These are phyloP conservation scores for Arachis stenosperma DNA, from an alignment of 306 rosid species.

Conservation along the genomic window DNA sequence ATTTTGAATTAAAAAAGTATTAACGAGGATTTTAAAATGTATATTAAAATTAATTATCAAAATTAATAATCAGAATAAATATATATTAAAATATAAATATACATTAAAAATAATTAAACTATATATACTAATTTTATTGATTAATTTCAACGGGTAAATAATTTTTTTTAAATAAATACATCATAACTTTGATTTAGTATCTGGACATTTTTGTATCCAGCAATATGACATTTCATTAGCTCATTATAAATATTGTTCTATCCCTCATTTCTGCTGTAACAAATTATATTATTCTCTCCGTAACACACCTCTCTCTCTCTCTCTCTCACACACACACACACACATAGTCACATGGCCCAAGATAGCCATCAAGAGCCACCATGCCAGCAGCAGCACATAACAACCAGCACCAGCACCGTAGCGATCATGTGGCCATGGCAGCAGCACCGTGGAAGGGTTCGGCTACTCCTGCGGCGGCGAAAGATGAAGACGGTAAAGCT, in stretches of 20 bases:
- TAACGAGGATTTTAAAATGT: no score
- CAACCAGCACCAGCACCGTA: constrained; percentile 1
- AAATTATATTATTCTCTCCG: not conserved
- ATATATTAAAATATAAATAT: no score
- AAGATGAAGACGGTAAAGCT: constrained; percentile 50
- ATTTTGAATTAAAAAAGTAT: no score
- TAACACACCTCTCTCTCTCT: not conserved
- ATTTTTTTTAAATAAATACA: no score
- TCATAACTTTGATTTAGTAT: no score
- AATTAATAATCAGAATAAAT: no score
- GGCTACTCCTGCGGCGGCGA: constrained; percentile 45
- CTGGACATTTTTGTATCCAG: no score
- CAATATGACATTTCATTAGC: not conserved
- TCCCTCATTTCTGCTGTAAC: not conserved
- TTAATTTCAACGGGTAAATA: no score
- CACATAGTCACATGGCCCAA: constrained; percentile 43
- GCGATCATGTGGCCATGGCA: constrained; percentile 26
- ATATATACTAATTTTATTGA: no score
- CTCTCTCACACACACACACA: not conserved
- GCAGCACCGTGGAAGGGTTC: constrained; percentile 33
- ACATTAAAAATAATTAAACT: no score
- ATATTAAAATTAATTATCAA: no score
- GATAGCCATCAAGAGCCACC: constrained; percentile 31
- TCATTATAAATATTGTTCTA: no score
- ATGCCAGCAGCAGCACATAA: not conserved